A percentile compares a stretch with the other conserved stretches of the same genome.
phyloP scores from a whole-genome alignment of 169 alveolate species.

The Plasmodium inui region DNA sequence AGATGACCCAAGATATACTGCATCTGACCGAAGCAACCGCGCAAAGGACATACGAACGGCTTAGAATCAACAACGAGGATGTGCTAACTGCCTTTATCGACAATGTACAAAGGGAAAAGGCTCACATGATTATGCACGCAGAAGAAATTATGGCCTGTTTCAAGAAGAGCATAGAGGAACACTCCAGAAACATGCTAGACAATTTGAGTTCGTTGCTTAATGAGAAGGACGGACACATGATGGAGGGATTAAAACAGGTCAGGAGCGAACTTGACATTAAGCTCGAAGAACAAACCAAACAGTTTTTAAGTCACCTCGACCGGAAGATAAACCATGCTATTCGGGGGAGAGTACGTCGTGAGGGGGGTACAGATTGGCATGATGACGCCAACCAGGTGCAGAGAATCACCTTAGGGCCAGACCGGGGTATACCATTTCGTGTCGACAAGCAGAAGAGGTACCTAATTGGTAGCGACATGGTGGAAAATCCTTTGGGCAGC shows the following conservation, averaged over 20 bases:
- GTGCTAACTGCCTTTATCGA: neutral
- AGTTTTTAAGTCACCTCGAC: neutral
- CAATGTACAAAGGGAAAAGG: neutral
- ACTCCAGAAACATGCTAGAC: neutral
- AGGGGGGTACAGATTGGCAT: neutral
- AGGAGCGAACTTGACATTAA: neutral
- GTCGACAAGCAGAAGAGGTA: neutral
- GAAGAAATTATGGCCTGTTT: neutral
- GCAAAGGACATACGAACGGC: neutral
- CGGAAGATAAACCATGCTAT: neutral
- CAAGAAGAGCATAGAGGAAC: neutral
- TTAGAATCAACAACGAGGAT: neutral
- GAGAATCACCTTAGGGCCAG: neutral
- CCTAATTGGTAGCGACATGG: neutral
- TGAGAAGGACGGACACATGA: conserved; percentile 1
- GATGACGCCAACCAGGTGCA: neutral
- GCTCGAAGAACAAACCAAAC: neutral
- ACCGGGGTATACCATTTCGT: neutral
- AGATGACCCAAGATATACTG: neutral
- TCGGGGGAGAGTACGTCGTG: neutral
- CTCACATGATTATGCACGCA: neutral
- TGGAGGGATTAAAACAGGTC: neutral
- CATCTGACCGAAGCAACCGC: neutral
- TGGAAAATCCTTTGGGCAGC: neutral
- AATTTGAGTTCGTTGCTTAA: neutral